A percentile compares a stretch with the other conserved stretches of the same genome.
phyloP scores from a whole-genome alignment of 2,329 filamentous ascomycete species.

The Diplodia mutila region DNA sequence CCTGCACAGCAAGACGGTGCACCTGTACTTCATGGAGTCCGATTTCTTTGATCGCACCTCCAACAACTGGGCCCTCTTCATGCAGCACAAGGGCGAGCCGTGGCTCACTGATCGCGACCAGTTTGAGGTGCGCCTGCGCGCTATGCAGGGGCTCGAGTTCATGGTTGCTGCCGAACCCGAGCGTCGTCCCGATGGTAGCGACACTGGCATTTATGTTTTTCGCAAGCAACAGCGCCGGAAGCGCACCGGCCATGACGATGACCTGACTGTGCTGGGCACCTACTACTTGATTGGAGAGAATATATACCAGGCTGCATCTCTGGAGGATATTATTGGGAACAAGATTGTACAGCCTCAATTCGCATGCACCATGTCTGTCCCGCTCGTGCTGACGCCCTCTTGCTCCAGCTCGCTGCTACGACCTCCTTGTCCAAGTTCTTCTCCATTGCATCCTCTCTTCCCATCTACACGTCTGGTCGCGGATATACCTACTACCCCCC shows the following conservation, averaged over 20 bases:
- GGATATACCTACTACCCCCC: conserved; percentile 64
- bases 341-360: conserved; percentile 51
- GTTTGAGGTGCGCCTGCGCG: conserved; percentile 59
- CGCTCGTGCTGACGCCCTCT: not conserved
- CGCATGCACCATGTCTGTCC: not conserved
- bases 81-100: conserved; percentile 53
- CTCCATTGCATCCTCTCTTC: conserved; percentile 56
- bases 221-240: conserved; percentile 55
- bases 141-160: conserved; percentile 63
- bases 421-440: conserved; percentile 61
- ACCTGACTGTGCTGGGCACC: conserved; percentile 58
- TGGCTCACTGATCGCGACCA: conserved; percentile 57
- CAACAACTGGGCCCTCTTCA: conserved; percentile 60
- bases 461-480: conserved; percentile 61
- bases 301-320: conserved; percentile 65
- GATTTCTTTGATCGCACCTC: conserved; percentile 66
- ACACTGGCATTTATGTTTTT: conserved; percentile 62
- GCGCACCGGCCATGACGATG: conserved; percentile 51
- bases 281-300: conserved; percentile 65
- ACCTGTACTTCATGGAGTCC: conserved; percentile 65
- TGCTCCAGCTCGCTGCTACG: conserved; percentile 56
- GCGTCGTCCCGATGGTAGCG: conserved; percentile 47
- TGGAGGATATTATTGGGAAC: conserved; percentile 61
- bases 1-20: conserved; percentile 45
- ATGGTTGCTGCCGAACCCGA: conserved; percentile 63